Percentiles rank a stretch among this genome's conserved stretches.
Conservation (phyloP, 768 basidiomycete species). For the Suillus lakei region DNA sequence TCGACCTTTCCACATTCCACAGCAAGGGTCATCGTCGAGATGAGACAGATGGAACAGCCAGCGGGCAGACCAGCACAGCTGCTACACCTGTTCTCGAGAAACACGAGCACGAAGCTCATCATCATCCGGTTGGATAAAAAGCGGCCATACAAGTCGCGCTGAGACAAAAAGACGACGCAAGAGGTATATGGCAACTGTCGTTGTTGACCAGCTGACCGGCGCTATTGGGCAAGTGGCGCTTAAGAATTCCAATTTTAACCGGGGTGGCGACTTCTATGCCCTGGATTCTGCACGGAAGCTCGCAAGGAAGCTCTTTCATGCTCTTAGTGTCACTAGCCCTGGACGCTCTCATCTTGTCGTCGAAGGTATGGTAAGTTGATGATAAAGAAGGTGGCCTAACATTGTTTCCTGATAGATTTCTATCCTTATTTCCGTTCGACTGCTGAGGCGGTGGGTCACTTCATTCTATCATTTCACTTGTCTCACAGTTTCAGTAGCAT, state of each 20-base stretch:
- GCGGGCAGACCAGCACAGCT: conserved; percentile 21
- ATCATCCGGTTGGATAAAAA: conserved; percentile 16
- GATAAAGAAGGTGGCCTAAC: background rate
- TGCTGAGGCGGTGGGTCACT: conserved; percentile 62
- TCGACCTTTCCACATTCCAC: conserved; percentile 34
- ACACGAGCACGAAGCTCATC: conserved; percentile 16
- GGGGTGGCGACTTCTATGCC: conserved; percentile 55
- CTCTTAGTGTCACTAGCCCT: conserved; percentile 63
- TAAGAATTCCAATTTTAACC: conserved; percentile 66
- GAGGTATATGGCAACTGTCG: conserved; percentile 63
- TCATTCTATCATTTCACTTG: conserved; percentile 9
- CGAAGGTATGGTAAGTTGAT: conserved; percentile 48
- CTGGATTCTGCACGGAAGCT: conserved; percentile 68
- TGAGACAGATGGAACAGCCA: conserved; percentile 11
- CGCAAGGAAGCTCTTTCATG: conserved; percentile 69
- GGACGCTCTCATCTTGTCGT: conserved; percentile 66
- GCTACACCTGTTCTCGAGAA: conserved; percentile 17
- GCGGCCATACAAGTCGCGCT: conserved; percentile 26
- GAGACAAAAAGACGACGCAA: conserved; percentile 47
- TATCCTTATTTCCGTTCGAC: conserved; percentile 75
- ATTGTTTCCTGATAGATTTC: conserved; percentile 56
- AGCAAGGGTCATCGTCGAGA: conserved; percentile 11
- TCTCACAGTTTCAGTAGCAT: conserved; percentile 44
- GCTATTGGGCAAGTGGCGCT: conserved; percentile 74
- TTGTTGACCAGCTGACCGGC: conserved; percentile 69